A percentile compares a stretch with the other conserved stretches of the same genome.
Evolutionary conservation across 169 alveolate genomes (phyloP).

Genomic region (Plasmodium falciparum): DNA sequence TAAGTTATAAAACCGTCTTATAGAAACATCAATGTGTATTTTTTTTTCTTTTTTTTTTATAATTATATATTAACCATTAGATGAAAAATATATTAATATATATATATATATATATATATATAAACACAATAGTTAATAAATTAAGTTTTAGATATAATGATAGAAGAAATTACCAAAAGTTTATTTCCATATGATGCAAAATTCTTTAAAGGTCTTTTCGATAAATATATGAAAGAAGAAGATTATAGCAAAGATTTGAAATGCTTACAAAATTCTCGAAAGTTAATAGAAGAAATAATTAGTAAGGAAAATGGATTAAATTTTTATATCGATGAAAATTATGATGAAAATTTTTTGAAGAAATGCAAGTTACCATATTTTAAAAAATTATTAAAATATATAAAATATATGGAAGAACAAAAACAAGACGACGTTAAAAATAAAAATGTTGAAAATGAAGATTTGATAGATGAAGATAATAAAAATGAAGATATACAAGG

Average conservation of each 20-base stretch:
- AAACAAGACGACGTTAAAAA: neutral
- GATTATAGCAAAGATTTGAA: conserved; percentile 49
- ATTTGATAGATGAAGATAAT: conserved; percentile 1
- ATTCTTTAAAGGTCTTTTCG: conserved; percentile 52
- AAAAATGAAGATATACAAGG: neutral
- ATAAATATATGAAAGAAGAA: conserved; percentile 57
- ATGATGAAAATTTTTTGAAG: conserved; percentile 34
- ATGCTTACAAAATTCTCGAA: conserved; percentile 21
- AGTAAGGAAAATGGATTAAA: conserved; percentile 70
- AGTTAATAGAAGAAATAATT: conserved; percentile 48
- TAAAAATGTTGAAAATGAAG: conserved; percentile 1
- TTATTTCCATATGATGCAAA: conserved; percentile 59
- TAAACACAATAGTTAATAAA: neutral
- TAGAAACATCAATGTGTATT: no score
- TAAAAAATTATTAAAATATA: conserved; percentile 31
- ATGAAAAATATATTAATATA: neutral
- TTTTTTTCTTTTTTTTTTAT: no score
- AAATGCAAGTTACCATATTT: conserved; percentile 39
- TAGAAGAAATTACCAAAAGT: conserved; percentile 46
- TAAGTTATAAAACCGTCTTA: no score
- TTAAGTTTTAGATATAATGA: conserved; percentile 22
- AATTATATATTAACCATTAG: no score
- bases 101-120: neutral
- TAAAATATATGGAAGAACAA: neutral
- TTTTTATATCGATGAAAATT: conserved; percentile 45